Percentiles rank a stretch among this genome's conserved stretches.
Evolutionary conservation across 768 basidiomycete genomes (phyloP).

Genomic region (Termitomyces heimii): DNA sequence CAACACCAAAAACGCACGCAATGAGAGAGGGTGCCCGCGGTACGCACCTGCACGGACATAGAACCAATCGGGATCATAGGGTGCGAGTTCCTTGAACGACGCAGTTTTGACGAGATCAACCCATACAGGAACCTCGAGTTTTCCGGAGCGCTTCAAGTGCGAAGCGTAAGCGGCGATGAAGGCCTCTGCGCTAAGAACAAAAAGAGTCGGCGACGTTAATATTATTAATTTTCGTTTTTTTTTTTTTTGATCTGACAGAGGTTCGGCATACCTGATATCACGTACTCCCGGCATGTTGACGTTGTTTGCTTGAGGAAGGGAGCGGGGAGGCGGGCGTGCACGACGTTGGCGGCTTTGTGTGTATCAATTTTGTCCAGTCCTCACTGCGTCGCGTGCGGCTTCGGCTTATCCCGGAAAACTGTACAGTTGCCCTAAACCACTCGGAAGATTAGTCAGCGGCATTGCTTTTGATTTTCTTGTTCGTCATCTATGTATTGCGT

Average conservation of each 20-base stretch:
- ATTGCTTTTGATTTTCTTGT: background rate
- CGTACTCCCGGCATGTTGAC: slow-evolving; percentile 76
- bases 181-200: slow-evolving; percentile 67
- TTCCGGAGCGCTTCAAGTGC: slow-evolving; percentile 96
- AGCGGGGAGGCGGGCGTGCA: slow-evolving; percentile 37
- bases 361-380: slow-evolving; percentile 28
- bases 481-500: no score
- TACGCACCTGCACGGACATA: slow-evolving; percentile 93
- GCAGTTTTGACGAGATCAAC: slow-evolving; percentile 99
- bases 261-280: slow-evolving; percentile 59
- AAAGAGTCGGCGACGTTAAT: background rate
- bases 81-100: slow-evolving; percentile 95
- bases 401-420: slow-evolving; percentile 36
- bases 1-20: background rate
- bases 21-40: background rate
- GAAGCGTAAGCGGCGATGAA: slow-evolving; percentile 94
- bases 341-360: slow-evolving; percentile 47
- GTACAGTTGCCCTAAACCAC: slow-evolving; percentile 27
- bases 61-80: slow-evolving; percentile 99
- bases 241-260: slow-evolving; percentile 1
- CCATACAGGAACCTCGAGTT: slow-evolving; percentile 98
- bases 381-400: slow-evolving; percentile 22
- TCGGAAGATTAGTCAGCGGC: slow-evolving; percentile 19
- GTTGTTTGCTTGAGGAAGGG: slow-evolving; percentile 41
- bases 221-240: no score